These are phyloP conservation scores for Tuber brumale DNA, from an alignment of 495 filamentous ascomycete species.

Conservation along the genomic window DNA sequence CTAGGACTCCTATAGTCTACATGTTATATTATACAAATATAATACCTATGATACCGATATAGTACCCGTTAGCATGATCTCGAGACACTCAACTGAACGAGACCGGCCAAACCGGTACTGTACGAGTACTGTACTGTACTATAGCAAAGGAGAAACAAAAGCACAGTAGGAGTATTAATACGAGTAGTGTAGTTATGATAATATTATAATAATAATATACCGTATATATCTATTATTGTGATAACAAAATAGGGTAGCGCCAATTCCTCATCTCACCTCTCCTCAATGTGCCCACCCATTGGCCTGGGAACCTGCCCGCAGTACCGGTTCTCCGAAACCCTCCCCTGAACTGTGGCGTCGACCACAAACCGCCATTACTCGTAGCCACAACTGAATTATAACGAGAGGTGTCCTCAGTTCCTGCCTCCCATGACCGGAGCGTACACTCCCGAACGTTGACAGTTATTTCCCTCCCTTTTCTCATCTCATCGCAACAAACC, in stretches of 20 bases:
- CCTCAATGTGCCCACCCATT: background rate
- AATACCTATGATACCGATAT: too few relatives aligned
- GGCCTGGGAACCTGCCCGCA: background rate
- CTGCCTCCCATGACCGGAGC: background rate
- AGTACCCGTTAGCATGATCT: background rate
- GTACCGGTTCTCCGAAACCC: background rate
- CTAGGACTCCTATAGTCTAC: background rate
- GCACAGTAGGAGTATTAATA: too few relatives aligned
- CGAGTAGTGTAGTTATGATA: too few relatives aligned
- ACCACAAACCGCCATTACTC: background rate
- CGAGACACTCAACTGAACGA: background rate
- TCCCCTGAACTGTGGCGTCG: background rate
- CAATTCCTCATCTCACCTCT: background rate
- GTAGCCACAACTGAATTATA: background rate
- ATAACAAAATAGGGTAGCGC: background rate
- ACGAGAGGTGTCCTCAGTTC: conserved; percentile 4
- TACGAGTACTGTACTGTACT: too few relatives aligned
- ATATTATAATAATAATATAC: too few relatives aligned
- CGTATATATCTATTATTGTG: too few relatives aligned
- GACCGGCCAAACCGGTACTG: background rate
- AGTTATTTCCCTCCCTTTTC: background rate
- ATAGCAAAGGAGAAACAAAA: too few relatives aligned
- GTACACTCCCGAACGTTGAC: background rate
- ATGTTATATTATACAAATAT: background rate
- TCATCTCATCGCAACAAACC: background rate